Base-by-base conservation (phyloP, 202 grass and related monocot genomes). In the Dendrocalamus latiflorus region DNA sequence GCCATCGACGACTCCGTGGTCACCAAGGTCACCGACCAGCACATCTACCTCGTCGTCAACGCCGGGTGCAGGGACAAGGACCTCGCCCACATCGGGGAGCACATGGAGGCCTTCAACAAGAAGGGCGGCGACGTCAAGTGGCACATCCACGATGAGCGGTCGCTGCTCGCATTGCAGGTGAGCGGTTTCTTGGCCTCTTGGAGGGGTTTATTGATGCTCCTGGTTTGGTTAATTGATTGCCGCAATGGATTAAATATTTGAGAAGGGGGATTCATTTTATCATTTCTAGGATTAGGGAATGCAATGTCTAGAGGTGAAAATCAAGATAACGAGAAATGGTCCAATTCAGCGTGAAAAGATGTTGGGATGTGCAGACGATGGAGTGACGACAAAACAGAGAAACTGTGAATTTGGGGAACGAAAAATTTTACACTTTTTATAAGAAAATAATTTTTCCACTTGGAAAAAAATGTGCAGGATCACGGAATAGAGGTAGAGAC, bases 41-140 rank as follows among this genome's bases (percentile, higher is more conserved):
- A 99, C 83, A 78, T 99, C 78, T 99, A 99, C 83, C 81, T 99
- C 45, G 96, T 99, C 38, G 96, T 99, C 75, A 99, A 99, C 84
- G 96, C 96, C 6, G 96, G 96, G 0, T 99, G 96, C 86, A 84
- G 96, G 88, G 93, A 95, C 64, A 99, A 99, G 83, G 96, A 99
- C 58, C 84, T 99, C 21, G 91, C 96, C 0, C 96, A 99, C 81
- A 99, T 99, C 36, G 93, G 71, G 45, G 91, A 14, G n/a, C 96
- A 99, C 85, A 78, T 99, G 96, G 89, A 95, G 66, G 86, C 88
- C 0, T 97, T 94, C 37, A 91, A 92, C 41, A 86, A 82, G 65
- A 99, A 95, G 82, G 96, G 96, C 0, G 96, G 93, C 1, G 87
- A 89, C 1, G 96, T 99, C 70, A 82, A 76, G 55, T 95, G 93